Conservation (phyloP, 164 flowering plant species). For the Piper betle region DNA sequence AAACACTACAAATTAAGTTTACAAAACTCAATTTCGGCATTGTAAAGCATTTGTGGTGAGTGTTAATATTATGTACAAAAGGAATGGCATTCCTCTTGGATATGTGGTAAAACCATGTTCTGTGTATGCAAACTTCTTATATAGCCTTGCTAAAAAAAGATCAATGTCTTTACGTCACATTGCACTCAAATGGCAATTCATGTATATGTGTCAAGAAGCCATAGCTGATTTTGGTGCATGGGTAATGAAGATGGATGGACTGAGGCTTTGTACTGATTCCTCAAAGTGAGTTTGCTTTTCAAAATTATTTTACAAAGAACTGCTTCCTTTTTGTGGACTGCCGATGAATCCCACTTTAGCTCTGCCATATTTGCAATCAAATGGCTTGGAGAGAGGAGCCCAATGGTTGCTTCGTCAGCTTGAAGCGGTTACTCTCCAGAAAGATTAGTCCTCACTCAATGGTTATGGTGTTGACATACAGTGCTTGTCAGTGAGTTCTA, state of each 20-base stretch:
- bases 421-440: no score
- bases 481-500: no score
- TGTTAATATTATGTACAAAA: not conserved
- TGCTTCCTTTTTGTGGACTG: no score
- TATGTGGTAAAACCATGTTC: not conserved
- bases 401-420: no score
- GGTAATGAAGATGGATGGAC: not conserved
- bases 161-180: not conserved
- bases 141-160: not conserved
- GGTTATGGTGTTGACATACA: no score
- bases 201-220: not conserved
- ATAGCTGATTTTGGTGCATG: not conserved
- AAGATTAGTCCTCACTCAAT: no score
- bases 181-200: not conserved
- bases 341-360: no score
- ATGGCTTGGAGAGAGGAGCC: no score
- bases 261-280: not conserved
- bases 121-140: not conserved
- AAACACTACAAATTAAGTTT: no score
- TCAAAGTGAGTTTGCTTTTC: no score
- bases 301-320: no score
- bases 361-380: no score
- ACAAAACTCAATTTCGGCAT: not conserved
- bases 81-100: not conserved
- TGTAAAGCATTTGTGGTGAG: not conserved